These are phyloP conservation scores for Entomortierella lignicola DNA, from an alignment of 192 early-diverging fungal species.

Conservation along the genomic window DNA sequence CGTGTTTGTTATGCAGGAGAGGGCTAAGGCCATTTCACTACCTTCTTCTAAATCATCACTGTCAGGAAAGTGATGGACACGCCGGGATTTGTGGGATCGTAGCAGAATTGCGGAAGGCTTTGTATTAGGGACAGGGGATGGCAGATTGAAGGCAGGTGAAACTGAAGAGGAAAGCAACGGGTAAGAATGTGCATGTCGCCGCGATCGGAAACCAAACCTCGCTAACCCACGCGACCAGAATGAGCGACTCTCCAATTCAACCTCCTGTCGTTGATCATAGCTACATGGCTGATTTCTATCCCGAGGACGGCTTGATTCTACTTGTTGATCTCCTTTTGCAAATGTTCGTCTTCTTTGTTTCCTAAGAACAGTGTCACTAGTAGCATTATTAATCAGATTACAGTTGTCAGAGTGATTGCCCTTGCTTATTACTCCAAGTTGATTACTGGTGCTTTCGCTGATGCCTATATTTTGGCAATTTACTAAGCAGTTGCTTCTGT, in stretches of 20 bases:
- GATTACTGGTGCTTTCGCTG: neutral
- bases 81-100: neutral
- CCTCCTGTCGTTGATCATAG: neutral
- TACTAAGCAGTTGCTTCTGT: neutral
- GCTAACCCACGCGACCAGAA: constrained; percentile 19
- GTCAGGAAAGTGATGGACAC: neutral
- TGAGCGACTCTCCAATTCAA: neutral
- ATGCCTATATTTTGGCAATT: neutral
- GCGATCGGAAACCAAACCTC: neutral
- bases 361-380: constrained; percentile 16
- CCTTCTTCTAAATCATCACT: constrained; percentile 4
- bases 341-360: constrained; percentile 21
- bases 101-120: neutral
- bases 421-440: neutral
- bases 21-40: neutral
- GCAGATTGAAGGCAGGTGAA: neutral
- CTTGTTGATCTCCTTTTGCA: neutral
- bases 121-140: neutral
- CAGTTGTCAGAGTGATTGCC: constrained; percentile 1
- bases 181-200: neutral
- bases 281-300: neutral
- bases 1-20: neutral
- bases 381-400: neutral
- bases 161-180: neutral
- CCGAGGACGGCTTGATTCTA: neutral